Conservation (phyloP, 2,329 filamentous ascomycete species). For the Didymella glomerata region DNA sequence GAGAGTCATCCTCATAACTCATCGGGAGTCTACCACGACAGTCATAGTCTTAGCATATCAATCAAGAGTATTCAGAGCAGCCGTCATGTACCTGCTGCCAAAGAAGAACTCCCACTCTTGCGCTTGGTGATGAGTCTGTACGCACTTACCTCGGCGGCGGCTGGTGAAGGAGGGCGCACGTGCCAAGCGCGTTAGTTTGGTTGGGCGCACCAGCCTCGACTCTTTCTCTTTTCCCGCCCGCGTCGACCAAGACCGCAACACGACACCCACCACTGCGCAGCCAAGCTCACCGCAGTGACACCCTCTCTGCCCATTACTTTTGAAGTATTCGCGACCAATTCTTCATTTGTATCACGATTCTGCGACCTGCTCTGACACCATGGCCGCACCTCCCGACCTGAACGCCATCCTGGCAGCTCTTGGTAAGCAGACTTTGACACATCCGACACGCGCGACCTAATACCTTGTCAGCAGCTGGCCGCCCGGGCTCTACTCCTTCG, state of each 20-base stretch:
- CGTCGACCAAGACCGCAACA: conserved; percentile 25
- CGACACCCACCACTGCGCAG: conserved; percentile 23
- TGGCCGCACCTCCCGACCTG: conserved; percentile 50
- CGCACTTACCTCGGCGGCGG: neutral
- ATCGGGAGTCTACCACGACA: neutral
- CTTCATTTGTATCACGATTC: neutral
- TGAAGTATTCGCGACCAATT: conserved; percentile 8
- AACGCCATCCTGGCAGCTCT: conserved; percentile 52
- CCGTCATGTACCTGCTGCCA: too few species aligned
- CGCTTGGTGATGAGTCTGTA: neutral
- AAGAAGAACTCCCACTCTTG: too few species aligned
- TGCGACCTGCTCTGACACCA: conserved; percentile 27
- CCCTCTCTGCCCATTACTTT: neutral
- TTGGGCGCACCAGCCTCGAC: conserved; percentile 14
- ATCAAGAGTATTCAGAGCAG: neutral
- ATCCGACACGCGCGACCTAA: conserved; percentile 17
- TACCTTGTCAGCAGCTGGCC: conserved; percentile 53
- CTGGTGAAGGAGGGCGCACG: conserved; percentile 18
- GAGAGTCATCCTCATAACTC: conserved; percentile 1
- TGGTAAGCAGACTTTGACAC: conserved; percentile 35
- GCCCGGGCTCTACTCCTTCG: conserved; percentile 57
- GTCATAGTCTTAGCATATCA: conserved; percentile 13
- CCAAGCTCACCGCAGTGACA: conserved; percentile 14
- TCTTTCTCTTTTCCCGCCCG: conserved; percentile 25
- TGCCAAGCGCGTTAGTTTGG: conserved; percentile 9